phyloP scores from a whole-genome alignment of 805 yeast genomes.

The Zygosaccharomyces bisporus region DNA sequence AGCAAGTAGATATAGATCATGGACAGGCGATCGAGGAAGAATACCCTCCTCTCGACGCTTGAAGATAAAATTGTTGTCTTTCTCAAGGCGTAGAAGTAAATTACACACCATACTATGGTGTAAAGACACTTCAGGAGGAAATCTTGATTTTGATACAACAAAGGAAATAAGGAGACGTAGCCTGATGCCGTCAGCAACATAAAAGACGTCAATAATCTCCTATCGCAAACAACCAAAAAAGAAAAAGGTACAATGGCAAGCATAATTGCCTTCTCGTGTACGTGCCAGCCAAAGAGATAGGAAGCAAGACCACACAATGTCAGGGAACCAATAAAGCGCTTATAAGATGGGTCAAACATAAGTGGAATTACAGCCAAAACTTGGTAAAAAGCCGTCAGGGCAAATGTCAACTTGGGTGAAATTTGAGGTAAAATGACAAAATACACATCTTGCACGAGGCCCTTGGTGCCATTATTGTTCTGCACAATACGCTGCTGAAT shows the following conservation, averaged over 20 bases:
- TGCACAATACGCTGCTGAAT: conserved; percentile 32
- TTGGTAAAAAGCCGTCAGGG: conserved; percentile 82
- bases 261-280: conserved; percentile 96
- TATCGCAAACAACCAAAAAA: conserved; percentile 66
- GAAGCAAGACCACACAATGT: conserved; percentile 90
- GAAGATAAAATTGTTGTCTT: conserved; percentile 53
- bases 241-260: conserved; percentile 83
- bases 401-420: conserved; percentile 70
- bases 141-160: conserved; percentile 75
- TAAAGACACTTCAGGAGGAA: conserved; percentile 71
- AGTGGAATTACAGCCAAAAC: conserved; percentile 69
- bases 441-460: conserved; percentile 86
- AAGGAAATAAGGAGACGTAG: conserved; percentile 82
- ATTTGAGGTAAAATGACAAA: conserved; percentile 79
- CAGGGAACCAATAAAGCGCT: conserved; percentile 76
- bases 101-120: conserved; percentile 81
- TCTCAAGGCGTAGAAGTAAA: conserved; percentile 67
- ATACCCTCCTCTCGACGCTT: conserved; percentile 45
- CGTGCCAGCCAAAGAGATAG: conserved; percentile 97
- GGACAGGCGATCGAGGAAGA: conserved; percentile 68
- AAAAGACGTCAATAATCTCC: conserved; percentile 67
- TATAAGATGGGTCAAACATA: conserved; percentile 65
- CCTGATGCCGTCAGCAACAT: conserved; percentile 74
- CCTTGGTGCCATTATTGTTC: conserved; percentile 60
- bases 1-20: conserved; percentile 64